Conservation (phyloP, 768 basidiomycete genomes). For the Tephrocybe sp. region DNA sequence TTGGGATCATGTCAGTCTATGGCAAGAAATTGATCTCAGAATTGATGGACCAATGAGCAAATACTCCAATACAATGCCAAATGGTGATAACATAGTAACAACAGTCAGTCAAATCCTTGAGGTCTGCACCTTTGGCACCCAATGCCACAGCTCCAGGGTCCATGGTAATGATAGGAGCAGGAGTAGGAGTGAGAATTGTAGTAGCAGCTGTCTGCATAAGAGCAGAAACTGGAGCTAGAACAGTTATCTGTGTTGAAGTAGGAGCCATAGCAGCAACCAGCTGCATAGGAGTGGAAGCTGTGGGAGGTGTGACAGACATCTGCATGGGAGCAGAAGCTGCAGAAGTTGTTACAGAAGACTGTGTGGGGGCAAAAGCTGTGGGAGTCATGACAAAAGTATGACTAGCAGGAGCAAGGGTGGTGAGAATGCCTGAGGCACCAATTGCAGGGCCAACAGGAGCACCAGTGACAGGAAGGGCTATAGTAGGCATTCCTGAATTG, state of each 20-base stretch:
- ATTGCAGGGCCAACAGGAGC: too few relatives aligned
- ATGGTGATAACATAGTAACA: slow-evolving; percentile 4
- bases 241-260: neutral
- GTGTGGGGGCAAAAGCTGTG: neutral
- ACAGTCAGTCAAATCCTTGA: neutral
- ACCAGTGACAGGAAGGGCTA: too few relatives aligned
- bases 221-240: neutral
- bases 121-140: neutral
- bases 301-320: neutral
- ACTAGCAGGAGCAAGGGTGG: too few relatives aligned
- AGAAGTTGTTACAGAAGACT: neutral
- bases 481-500: too few relatives aligned
- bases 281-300: neutral
- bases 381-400: neutral
- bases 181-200: neutral
- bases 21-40: too few relatives aligned
- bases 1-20: too few relatives aligned
- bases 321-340: neutral
- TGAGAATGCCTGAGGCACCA: too few relatives aligned
- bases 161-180: neutral
- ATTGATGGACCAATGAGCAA: neutral
- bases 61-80: neutral
- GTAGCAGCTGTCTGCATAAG: neutral
- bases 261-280: neutral
- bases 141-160: neutral